phyloP scores from a whole-genome alignment of 805 yeast genomes.

The Jamesozyma gamospora region DNA sequence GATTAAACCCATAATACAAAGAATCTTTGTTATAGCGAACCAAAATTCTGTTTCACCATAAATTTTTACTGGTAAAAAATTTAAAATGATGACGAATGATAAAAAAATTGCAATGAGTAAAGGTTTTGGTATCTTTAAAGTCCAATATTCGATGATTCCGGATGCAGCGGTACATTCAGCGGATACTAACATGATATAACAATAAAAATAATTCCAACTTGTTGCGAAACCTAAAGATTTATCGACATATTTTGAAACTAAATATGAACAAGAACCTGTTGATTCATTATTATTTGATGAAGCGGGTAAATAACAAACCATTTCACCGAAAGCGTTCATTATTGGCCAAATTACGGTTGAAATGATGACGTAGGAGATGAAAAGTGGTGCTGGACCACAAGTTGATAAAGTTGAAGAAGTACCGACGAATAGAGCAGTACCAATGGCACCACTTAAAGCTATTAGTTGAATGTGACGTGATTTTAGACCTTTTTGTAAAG shows the following conservation, averaged over 20 bases:
- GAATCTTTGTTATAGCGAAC: constrained; percentile 37
- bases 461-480: constrained; percentile 70
- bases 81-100: constrained; percentile 37
- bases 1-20: constrained; percentile 37
- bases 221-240: constrained; percentile 50
- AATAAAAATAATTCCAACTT: constrained; percentile 47
- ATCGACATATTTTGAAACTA: constrained; percentile 51
- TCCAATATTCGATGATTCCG: constrained; percentile 53
- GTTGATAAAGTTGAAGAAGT: constrained; percentile 49
- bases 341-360: constrained; percentile 56
- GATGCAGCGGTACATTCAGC: constrained; percentile 60
- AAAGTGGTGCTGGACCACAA: constrained; percentile 66
- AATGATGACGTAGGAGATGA: constrained; percentile 53
- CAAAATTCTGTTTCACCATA: constrained; percentile 33
- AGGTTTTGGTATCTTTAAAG: constrained; percentile 39
- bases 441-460: constrained; percentile 77
- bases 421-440: constrained; percentile 75
- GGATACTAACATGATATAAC: constrained; percentile 42
- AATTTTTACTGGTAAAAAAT: constrained; percentile 43
- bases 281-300: constrained; percentile 28
- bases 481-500: constrained; percentile 27
- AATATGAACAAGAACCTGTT: constrained; percentile 47
- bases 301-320: constrained; percentile 52
- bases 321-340: constrained; percentile 57
- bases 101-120: constrained; percentile 51